Base-by-base conservation (phyloP, 2,329 filamentous ascomycete species). In the Mycogone perniciosa region DNA sequence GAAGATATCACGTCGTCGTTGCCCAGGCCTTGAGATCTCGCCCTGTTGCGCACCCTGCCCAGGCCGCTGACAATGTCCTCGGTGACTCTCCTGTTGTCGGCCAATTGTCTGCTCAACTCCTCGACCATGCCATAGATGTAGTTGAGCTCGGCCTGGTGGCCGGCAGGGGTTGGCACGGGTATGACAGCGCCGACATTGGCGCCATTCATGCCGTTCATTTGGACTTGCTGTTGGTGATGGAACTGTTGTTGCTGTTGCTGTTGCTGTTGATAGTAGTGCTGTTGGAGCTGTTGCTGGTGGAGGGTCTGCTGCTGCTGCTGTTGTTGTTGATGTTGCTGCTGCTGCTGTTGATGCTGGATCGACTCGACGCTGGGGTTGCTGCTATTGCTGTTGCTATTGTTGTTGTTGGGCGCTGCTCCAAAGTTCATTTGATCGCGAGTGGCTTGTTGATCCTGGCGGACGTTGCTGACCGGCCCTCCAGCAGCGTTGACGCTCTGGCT, bases 41-140 rank as follows among this genome's bases (percentile, higher is more conserved):
- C 82, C 42, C 73, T 75, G 59, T 74, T 77, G 52, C 82, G 77
- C 56, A 86, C 79, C 51, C 76, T 74, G 30, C 82, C 82, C 39
- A 85, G 73, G 38, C 79, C 79, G n/a, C 72, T 74, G 45, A 85
- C 79, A 43, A 86, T 83, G 29, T 82, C 79, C 56, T 83, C 79
- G n/a, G 81, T 78, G 35, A 79, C 76, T 39, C 76, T 73, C 57
- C 79, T 73, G 62, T 83, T 84, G 46, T 83, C 79, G 9, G 80
- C 76, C 31, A 85, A 71, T 61, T 84, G 79, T 33, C 78, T 76
- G 59, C 81, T 83, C 44, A 85, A 71, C 62, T 84, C 80, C 60
- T 86, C 82, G 8, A 86, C 82, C 77, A 85, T 81, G 57, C 74
- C 73, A 62, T 85, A 84, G 61, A 86, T 83, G 66, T 83, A 81